Conservation (phyloP, 1,284 basidiomycete genomes). For the Sporisorium exsertum region DNA sequence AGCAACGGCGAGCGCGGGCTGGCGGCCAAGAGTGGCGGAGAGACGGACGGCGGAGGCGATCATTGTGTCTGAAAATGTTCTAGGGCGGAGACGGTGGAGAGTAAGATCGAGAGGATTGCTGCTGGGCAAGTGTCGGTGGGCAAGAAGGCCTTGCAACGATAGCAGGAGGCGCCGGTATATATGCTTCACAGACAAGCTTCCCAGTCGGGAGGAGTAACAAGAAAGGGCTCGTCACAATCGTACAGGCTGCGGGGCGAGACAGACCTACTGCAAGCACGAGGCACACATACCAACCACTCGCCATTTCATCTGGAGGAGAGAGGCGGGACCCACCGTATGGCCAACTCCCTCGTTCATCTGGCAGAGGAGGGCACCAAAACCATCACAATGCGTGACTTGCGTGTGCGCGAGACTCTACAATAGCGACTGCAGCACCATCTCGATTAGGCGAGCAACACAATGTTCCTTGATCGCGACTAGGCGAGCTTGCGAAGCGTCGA, state of each 20-base stretch:
- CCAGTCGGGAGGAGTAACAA: no score
- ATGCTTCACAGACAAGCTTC: conserved; percentile 12
- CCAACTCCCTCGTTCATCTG: conserved; percentile 5
- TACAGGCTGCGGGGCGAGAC: conserved; percentile 7
- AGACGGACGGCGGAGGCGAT: conserved; percentile 49
- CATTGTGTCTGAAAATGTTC: conserved; percentile 21
- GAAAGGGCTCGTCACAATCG: not conserved
- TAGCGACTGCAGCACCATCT: conserved; percentile 5
- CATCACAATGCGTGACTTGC: not conserved
- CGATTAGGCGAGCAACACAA: conserved; percentile 19
- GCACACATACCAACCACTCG: not conserved
- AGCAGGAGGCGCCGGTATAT: conserved; percentile 15
- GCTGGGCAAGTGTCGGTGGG: conserved; percentile 1
- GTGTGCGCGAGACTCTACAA: not conserved
- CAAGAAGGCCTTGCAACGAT: no score
- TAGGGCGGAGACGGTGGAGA: not conserved
- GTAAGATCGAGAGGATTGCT: not conserved
- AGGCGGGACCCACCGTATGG: not conserved
- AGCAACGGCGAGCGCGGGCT: conserved; percentile 32
- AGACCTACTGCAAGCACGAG: not conserved
- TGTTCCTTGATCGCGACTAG: conserved; percentile 18
- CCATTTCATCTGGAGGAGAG: conserved; percentile 1
- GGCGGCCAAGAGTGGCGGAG: conserved; percentile 46
- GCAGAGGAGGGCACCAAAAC: not conserved
- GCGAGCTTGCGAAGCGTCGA: conserved; percentile 2